Evolutionary conservation across 768 basidiomycete species (phyloP), one percentile per base, ranked within the genome.

Genomic region (Chalciporus pseudorubinellus): DNA sequence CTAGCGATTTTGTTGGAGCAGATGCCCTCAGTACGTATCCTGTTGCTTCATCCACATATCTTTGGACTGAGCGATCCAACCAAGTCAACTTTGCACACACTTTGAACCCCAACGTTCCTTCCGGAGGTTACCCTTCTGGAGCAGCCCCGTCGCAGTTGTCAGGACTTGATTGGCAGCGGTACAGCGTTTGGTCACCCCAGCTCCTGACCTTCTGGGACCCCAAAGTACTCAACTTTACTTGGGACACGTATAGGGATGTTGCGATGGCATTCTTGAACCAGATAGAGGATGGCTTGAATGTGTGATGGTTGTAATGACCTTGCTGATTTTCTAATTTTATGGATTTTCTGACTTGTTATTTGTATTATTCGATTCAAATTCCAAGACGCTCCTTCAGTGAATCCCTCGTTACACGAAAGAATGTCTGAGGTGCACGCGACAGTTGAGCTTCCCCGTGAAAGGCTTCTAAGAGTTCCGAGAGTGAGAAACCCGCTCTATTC

Each of bases 51-150:
- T 26, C 14, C n/a, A 31, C 4, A 11, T 11, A 4, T 12, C 12
- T 9, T 31, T 9, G 13, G 20, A 24, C 11, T 38, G 14, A 44
- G 1, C 16, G 4, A 11, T 7, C 4, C 20, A 22, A 41, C 4
- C 20, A 22, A 59, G 55, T 57, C 39, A 61, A 59, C n/a, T 60
- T 60, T 28, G 54, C 57, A 14, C 52, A 56, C n/a, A 55, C 36
- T 2, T 51, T 58, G 5, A 45, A 54, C 29, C 14, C 53, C 2
- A 38, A 48, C 16, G 49, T 39, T 21, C 53, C 53, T 7, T 14
- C n/a, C 3, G 13, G 18, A 3, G 53, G 53, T 6, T 53, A 56
- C 39, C 57, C 59, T 11, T 43, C 44, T 19, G 46, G 44, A 6
- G 49, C 59, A 21, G 24, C 54, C 12, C 3, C 54, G 11, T 53